These are phyloP conservation scores for Sutorius eximius DNA, from an alignment of 1,284 basidiomycete species.

Conservation along the genomic window DNA sequence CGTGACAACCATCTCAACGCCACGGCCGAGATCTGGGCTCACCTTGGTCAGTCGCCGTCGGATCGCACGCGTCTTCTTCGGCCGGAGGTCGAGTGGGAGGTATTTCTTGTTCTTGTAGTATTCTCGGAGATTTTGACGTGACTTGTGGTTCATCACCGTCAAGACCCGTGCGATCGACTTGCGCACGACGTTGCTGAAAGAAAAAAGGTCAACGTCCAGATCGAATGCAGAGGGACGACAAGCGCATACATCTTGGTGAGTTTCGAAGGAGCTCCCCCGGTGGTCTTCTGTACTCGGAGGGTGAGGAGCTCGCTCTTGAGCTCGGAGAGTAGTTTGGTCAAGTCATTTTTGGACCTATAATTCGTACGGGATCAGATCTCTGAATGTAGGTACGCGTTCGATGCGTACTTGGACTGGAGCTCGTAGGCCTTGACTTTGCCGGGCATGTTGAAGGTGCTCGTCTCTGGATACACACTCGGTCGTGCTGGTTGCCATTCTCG, in stretches of 20 bases:
- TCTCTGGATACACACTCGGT: conserved; percentile 23
- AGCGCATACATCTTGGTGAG: conserved; percentile 91
- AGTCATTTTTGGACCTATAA: conserved; percentile 92
- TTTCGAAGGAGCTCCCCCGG: conserved; percentile 94
- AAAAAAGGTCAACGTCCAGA: neutral
- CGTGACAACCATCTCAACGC: conserved; percentile 7
- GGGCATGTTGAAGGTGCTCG: conserved; percentile 59
- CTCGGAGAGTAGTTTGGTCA: conserved; percentile 92
- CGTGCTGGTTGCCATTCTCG: conserved; percentile 4
- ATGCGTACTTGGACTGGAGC: conserved; percentile 91
- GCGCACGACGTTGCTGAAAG: conserved; percentile 86
- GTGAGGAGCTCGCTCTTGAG: conserved; percentile 94
- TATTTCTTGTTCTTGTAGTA: conserved; percentile 99
- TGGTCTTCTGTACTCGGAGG: conserved; percentile 97
- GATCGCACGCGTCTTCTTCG: conserved; percentile 99
- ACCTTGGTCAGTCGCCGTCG: conserved; percentile 92
- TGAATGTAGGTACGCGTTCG: neutral
- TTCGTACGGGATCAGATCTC: conserved; percentile 1
- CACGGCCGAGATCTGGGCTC: neutral
- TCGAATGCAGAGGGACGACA: neutral
- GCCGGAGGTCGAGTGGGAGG: conserved; percentile 94
- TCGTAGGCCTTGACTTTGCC: conserved; percentile 96
- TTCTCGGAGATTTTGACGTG: conserved; percentile 94
- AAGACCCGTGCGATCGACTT: conserved; percentile 99
- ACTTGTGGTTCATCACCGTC: conserved; percentile 99